Conservation (phyloP, 176 grass and related monocot genomes). For the Panicum miliaceum region DNA sequence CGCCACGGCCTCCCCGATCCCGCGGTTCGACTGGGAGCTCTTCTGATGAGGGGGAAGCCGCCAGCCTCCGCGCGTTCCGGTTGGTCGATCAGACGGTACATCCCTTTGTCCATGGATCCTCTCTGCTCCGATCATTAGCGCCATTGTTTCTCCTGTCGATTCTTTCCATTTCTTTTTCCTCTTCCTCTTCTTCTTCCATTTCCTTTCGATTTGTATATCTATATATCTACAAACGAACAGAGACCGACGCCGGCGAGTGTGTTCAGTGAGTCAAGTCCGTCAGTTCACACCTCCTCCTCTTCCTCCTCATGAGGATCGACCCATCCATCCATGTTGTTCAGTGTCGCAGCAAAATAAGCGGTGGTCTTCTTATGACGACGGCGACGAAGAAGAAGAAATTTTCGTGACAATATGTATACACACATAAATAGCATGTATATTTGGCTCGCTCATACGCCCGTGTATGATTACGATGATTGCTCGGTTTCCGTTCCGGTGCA, state of each 20-base stretch:
- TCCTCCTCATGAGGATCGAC: conserved; percentile 39
- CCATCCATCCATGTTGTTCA: conserved; percentile 37
- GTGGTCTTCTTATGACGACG: conserved; percentile 31
- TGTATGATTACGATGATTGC: conserved; percentile 36
- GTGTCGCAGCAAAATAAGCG: conserved; percentile 66
- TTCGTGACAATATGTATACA: conserved; percentile 33
- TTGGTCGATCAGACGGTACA: conserved; percentile 37
- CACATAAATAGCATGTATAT: conserved; percentile 56
- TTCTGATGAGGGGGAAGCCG: conserved; percentile 39
- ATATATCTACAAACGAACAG: conserved; percentile 50
- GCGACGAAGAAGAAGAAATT: conserved; percentile 17
- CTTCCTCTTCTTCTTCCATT: background rate
- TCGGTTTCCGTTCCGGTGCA: conserved; percentile 24
- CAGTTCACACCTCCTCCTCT: conserved; percentile 20
- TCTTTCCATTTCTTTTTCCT: conserved; percentile 39
- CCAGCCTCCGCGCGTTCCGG: background rate
- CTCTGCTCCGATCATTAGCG: conserved; percentile 27
- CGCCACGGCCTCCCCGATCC: conserved; percentile 49
- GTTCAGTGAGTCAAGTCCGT: conserved; percentile 35
- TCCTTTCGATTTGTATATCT: conserved; percentile 45
- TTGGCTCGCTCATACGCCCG: conserved; percentile 27
- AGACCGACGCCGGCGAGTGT: conserved; percentile 46
- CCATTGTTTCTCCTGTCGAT: conserved; percentile 58
- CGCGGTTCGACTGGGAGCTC: conserved; percentile 92
- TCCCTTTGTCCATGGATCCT: conserved; percentile 11